phyloP scores from a whole-genome alignment of 148 eudicot species.

The Rhododendron williamsianum region DNA sequence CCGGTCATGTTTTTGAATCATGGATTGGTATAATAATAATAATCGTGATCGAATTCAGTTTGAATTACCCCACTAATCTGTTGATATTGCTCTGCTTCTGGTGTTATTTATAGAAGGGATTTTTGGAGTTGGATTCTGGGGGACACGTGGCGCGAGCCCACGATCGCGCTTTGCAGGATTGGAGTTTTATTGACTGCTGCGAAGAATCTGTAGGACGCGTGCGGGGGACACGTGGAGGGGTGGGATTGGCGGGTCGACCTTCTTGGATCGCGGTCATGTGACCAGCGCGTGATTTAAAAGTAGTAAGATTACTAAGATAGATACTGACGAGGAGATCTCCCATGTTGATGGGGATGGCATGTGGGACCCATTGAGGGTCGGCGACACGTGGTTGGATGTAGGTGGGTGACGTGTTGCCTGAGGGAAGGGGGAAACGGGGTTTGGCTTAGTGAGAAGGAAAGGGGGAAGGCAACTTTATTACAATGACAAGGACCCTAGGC shows the following conservation, averaged over 20 bases:
- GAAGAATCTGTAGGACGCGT: conserved; percentile 11
- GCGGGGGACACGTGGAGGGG: conserved; percentile 18
- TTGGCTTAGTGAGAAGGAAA: background rate
- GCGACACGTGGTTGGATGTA: conserved; percentile 6
- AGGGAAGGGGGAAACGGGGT: background rate
- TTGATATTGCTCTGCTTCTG: background rate
- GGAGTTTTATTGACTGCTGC: background rate
- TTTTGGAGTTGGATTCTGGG: conserved; percentile 6
- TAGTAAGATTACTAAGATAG: background rate
- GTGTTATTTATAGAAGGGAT: background rate
- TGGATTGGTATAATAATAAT: conserved; percentile 4
- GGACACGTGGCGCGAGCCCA: conserved; percentile 30
- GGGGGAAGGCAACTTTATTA: background rate
- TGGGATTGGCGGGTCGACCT: background rate
- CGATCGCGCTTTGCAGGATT: background rate
- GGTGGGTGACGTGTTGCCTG: conserved; percentile 13
- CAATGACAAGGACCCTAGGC: background rate
- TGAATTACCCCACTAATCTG: background rate
- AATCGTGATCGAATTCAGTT: background rate
- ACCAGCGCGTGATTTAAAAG: background rate
- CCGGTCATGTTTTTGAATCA: conserved; percentile 43
- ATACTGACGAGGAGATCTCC: background rate
- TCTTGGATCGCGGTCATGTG: background rate
- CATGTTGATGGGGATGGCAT: background rate
- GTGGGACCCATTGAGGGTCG: background rate